Evolutionary conservation across 2,329 filamentous ascomycete genomes (phyloP).

Genomic region (Drechslerella dactyloides): DNA sequence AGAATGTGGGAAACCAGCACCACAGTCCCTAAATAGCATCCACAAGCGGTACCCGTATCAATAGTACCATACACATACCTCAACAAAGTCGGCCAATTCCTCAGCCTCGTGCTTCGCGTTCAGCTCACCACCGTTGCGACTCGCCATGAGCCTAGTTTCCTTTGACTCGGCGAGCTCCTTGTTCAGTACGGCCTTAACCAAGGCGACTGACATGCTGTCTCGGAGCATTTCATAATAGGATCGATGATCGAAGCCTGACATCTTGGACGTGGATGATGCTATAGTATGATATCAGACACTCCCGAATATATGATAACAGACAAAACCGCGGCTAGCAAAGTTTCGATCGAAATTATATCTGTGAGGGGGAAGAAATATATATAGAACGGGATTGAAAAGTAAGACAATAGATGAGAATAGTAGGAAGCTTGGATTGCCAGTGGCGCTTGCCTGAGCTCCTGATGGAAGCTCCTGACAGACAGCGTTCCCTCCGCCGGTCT

Average conservation of each 20-base stretch:
- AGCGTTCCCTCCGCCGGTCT: conserved; percentile 23
- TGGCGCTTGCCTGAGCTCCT: conserved; percentile 25
- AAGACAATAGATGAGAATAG: not conserved
- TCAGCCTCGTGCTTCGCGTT: conserved; percentile 44
- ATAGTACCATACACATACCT: conserved; percentile 12
- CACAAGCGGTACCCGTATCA: too few relatives aligned
- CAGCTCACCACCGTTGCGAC: conserved; percentile 42
- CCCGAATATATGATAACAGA: conserved; percentile 20
- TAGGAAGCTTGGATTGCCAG: conserved; percentile 10
- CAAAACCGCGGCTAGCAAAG: too few relatives aligned
- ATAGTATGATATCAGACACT: conserved; percentile 17
- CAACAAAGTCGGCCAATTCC: conserved; percentile 43
- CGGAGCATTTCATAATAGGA: conserved; percentile 48
- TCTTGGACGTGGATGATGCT: conserved; percentile 15
- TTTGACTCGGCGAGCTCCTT: conserved; percentile 48
- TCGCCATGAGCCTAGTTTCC: conserved; percentile 35
- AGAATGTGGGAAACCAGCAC: not conserved
- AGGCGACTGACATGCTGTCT: conserved; percentile 44
- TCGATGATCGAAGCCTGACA: conserved; percentile 49
- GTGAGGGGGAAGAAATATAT: too few relatives aligned
- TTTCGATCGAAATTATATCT: too few relatives aligned
- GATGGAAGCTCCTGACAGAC: conserved; percentile 14
- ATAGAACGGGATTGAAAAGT: too few relatives aligned
- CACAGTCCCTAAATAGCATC: not conserved
- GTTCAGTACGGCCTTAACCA: conserved; percentile 46